Evolutionary conservation across 768 basidiomycete genomes (phyloP).

Genomic region (Pseudohyphozyma bogoriensis): DNA sequence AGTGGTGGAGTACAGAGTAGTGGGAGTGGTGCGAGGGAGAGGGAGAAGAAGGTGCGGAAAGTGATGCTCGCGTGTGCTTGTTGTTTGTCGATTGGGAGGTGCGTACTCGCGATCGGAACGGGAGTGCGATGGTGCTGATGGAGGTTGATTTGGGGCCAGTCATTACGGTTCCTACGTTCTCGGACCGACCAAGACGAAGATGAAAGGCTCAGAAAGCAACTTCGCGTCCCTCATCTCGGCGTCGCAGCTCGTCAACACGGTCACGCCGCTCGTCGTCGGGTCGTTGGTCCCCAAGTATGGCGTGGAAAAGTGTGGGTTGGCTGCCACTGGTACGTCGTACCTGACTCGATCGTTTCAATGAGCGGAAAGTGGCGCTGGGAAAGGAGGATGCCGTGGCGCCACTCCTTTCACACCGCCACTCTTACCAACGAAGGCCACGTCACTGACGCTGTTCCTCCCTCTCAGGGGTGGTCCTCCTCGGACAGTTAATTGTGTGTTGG

Average conservation of each 20-base stretch:
- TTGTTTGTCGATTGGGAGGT: constrained; percentile 58
- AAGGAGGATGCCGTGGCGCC: too few relatives aligned
- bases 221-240: constrained; percentile 56
- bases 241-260: constrained; percentile 60
- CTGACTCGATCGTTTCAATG: too few relatives aligned
- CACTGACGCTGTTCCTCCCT: too few relatives aligned
- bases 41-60: not conserved
- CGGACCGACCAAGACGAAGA: constrained; percentile 55
- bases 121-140: too few relatives aligned
- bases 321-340: constrained; percentile 44
- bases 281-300: constrained; percentile 42
- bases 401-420: too few relatives aligned
- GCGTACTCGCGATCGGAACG: too few relatives aligned
- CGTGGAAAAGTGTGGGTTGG: too few relatives aligned
- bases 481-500: constrained; percentile 51
- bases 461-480: constrained; percentile 59
- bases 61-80: constrained; percentile 63
- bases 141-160: too few relatives aligned
- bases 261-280: constrained; percentile 71
- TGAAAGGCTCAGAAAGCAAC: constrained; percentile 16
- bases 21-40: too few relatives aligned
- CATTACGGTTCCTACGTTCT: constrained; percentile 60
- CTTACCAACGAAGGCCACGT: too few relatives aligned
- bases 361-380: too few relatives aligned
- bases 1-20: too few relatives aligned